Evolutionary conservation across 805 yeast genomes (phyloP).

Genomic region (Metschnikowia santaceciliae): DNA sequence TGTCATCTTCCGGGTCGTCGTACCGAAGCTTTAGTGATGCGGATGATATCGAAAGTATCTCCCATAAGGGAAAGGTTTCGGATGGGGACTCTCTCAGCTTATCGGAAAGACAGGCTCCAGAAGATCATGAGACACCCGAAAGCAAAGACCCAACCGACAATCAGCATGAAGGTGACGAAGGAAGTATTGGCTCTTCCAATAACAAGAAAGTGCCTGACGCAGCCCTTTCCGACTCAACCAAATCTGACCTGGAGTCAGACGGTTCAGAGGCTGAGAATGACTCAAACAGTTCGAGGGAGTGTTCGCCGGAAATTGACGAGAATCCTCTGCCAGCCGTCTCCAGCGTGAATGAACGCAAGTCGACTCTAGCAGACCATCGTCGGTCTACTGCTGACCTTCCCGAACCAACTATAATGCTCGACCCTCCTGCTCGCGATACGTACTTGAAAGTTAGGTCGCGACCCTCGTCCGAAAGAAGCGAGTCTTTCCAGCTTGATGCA

Average conservation of each 20-base stretch:
- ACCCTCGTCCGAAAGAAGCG: not conserved
- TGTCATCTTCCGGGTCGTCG: not conserved
- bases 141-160: not conserved
- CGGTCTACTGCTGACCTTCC: not conserved
- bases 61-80: not conserved
- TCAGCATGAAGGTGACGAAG: not conserved
- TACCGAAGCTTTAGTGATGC: constrained; percentile 2
- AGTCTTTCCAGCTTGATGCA: not conserved
- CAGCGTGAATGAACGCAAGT: not conserved
- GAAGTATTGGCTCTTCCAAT: not conserved
- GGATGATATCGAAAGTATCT: not conserved
- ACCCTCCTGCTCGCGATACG: not conserved
- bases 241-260: not conserved
- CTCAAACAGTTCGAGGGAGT: not conserved
- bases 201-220: not conserved
- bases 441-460: constrained; percentile 2
- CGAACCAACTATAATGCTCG: constrained; percentile 4
- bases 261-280: not conserved
- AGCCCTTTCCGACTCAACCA: not conserved
- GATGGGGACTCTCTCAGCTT: not conserved
- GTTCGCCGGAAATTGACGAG: not conserved
- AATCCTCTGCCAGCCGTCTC: not conserved
- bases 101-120: not conserved
- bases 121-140: not conserved
- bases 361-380: not conserved